These are phyloP conservation scores for Geranium rotundifolium DNA, from an alignment of 345 rosid species.

Conservation along the genomic window DNA sequence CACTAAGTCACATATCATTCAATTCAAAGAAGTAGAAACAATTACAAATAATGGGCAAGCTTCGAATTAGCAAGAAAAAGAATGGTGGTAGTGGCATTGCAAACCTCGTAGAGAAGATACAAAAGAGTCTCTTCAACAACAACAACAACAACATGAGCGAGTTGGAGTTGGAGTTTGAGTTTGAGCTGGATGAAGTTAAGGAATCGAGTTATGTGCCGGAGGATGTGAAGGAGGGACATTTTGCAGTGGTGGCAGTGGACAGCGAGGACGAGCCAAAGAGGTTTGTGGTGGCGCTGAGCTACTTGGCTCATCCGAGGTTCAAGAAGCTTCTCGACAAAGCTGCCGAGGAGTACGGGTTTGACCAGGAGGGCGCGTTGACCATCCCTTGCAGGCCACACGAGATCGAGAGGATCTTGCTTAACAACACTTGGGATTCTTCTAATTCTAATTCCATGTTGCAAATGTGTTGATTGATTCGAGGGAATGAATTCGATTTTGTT, in stretches of 20 bases:
- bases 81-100: background rate
- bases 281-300: conserved; percentile 44
- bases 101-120: conserved; percentile 11
- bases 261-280: conserved; percentile 30
- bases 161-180: background rate
- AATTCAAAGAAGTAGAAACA: no score
- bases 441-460: background rate
- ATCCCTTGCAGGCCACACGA: conserved; percentile 30
- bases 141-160: conserved; percentile 3
- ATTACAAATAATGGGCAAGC: no score
- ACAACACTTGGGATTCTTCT: background rate
- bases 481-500: no score
- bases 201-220: conserved; percentile 25
- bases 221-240: conserved; percentile 71
- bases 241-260: conserved; percentile 51
- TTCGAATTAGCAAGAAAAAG: background rate
- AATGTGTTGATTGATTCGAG: background rate
- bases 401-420: conserved; percentile 29
- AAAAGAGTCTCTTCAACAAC: conserved; percentile 13
- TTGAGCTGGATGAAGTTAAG: background rate
- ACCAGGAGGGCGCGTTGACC: conserved; percentile 30
- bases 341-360: conserved; percentile 44
- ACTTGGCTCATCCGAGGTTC: conserved; percentile 34
- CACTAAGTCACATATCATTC: no score
- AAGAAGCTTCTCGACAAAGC: conserved; percentile 33